phyloP scores from a whole-genome alignment of 1,284 basidiomycete species.

The Puccinia novopanici region DNA sequence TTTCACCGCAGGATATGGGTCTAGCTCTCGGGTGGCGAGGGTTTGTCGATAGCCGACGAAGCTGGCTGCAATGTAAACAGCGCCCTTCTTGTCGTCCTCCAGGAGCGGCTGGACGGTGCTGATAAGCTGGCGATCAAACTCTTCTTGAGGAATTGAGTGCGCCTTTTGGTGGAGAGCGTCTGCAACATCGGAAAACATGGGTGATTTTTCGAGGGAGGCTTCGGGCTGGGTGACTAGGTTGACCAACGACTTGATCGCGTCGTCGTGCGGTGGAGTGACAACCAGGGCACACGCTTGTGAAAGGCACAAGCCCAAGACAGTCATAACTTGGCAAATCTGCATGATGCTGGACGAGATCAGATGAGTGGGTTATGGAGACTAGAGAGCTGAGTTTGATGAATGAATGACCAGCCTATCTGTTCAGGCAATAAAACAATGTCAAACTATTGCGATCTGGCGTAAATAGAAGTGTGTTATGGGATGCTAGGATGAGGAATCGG shows the following conservation, averaged over 20 bases:
- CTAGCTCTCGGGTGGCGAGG: too few relatives aligned
- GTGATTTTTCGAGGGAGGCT: background rate
- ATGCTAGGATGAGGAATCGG: too few relatives aligned
- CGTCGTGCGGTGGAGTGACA: background rate
- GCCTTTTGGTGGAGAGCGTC: background rate
- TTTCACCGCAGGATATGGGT: background rate
- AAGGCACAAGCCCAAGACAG: slow-evolving; percentile 4
- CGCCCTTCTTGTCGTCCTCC: background rate
- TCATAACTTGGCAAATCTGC: slow-evolving; percentile 6
- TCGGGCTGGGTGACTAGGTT: background rate
- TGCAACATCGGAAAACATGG: background rate
- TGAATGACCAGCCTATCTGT: background rate
- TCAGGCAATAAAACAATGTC: too few relatives aligned
- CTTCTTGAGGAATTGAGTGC: background rate
- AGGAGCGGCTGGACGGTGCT: background rate
- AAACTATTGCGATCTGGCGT: too few relatives aligned
- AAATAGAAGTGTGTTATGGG: too few relatives aligned
- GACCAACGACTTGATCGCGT: background rate
- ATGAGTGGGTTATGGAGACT: background rate
- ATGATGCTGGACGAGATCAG: background rate
- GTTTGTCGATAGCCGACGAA: background rate
- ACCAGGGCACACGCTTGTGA: background rate
- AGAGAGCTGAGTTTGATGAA: background rate
- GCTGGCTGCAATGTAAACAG: background rate
- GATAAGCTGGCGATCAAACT: background rate